A percentile compares a stretch with the other conserved stretches of the same genome.
Conservation (phyloP, 164 flowering plant genomes). For the Sedum album region DNA sequence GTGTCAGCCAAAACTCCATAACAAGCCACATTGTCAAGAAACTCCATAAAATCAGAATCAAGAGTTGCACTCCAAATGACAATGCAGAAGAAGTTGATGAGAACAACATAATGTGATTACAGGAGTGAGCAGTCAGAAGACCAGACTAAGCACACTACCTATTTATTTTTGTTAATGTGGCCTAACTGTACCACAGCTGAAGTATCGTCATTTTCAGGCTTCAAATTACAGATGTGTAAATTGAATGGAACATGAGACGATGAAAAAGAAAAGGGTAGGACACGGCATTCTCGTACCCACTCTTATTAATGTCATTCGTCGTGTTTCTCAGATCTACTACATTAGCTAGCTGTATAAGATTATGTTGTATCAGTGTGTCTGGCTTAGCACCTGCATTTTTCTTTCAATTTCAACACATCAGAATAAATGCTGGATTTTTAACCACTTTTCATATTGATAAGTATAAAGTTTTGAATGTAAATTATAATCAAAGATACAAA, state of each 20-base stretch:
- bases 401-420: no score
- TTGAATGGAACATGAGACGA: no score
- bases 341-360: neutral
- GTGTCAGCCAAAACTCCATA: neutral
- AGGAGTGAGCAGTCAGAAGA: neutral
- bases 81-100: neutral
- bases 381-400: no score
- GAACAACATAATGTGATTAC: neutral
- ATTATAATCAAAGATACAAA: no score
- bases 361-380: neutral
- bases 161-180: neutral
- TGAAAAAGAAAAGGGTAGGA: neutral
- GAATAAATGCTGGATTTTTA: no score
- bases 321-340: neutral
- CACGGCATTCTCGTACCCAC: slow-evolving; percentile 6
- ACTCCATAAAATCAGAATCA: neutral
- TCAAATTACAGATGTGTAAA: no score
- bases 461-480: no score
- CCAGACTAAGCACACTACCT: neutral
- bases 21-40: slow-evolving; percentile 4
- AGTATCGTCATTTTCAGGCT: no score
- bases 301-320: neutral
- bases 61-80: neutral
- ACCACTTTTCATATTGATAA: no score
- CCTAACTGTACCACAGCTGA: no score